Evolutionary conservation across 176 grass and related monocot genomes (phyloP), one percentile per base, ranked within the genome.

Genomic region (Triticum timopheevii): DNA sequence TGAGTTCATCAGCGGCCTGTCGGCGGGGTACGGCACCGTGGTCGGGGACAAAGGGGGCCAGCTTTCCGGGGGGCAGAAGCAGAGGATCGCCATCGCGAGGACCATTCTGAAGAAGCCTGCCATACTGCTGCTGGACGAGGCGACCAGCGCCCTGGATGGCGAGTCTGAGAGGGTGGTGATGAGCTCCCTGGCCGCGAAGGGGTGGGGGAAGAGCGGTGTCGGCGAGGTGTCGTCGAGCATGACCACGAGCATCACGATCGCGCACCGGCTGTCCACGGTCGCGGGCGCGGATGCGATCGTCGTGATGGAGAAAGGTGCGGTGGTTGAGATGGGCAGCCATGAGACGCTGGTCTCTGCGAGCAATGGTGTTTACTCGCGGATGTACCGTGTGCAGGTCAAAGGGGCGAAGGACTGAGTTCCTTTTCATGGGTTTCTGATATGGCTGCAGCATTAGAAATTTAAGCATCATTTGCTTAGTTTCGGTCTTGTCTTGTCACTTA

Each of bases 21-120:
- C 88, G 22, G 8, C 67, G 1, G 87, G 91, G 67, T 93, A 93
- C 7, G 88, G 87, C 22, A 93, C 91, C 0, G 25, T 82, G 25
- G 87, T 93, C 31, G 91, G 91, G 7, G 91, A 93, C 42, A 84
- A 87, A 73, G 91, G 91, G 56, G 75, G 83, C 59, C 85, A 89
- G 27, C 78, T 92, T 17, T 92, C 90, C 2, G 90, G 90, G 39
- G 90, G 90, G 2, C 90, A 92, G 87, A 92, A 92, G 80, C 90
- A 92, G 80, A 9, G 90, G 31, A 86, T 89, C 16, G 90, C 87
- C 12, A 89, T 89, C 20, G 91, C 91, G 42, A 66, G 91, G 33
- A 77, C 86, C 16, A 64, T 93, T 19, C 69, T 91, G 13, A 93
- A 93, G 76, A 88, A 65, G 50, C 89, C 92, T 4, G 76, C 50